Conservation (phyloP, 176 grass and related monocot genomes). For the Melocanna baccifera region DNA sequence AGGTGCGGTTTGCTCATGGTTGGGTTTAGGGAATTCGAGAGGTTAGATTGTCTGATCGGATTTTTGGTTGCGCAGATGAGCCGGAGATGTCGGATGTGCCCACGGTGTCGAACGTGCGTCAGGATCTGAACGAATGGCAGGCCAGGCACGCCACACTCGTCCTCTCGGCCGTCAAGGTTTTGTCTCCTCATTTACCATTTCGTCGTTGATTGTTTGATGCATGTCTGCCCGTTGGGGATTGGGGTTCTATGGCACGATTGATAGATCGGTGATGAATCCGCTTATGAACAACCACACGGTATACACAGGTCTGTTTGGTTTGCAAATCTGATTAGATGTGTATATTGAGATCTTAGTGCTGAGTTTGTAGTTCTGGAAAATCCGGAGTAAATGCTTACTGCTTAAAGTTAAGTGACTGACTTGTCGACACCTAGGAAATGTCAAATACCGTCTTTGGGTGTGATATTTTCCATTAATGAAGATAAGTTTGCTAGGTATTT, state of each 20-base stretch:
- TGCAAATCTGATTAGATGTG: neutral
- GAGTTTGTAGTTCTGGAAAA: neutral
- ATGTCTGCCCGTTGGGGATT: neutral
- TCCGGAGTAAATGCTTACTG: neutral
- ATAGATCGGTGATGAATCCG: neutral
- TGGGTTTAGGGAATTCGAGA: constrained; percentile 31
- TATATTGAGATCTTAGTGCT: neutral
- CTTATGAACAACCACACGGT: neutral
- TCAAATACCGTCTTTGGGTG: neutral
- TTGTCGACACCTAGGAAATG: neutral
- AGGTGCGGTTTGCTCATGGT: constrained; percentile 42
- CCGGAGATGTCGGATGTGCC: constrained; percentile 61
- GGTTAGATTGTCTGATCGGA: neutral
- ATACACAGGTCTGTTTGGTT: neutral
- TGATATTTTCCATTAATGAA: no score
- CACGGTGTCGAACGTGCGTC: constrained; percentile 90
- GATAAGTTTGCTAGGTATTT: no score
- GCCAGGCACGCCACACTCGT: constrained; percentile 82
- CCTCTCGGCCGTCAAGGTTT: constrained; percentile 88
- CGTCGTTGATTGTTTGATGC: constrained; percentile 6
- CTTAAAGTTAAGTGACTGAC: no score
- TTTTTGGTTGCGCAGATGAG: constrained; percentile 56
- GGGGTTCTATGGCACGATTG: neutral
- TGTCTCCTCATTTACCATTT: constrained; percentile 4
- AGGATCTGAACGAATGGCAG: constrained; percentile 99